Evolutionary conservation across 192 early-diverging fungal genomes (phyloP).

Genomic region (Chytriomyces sp.): DNA sequence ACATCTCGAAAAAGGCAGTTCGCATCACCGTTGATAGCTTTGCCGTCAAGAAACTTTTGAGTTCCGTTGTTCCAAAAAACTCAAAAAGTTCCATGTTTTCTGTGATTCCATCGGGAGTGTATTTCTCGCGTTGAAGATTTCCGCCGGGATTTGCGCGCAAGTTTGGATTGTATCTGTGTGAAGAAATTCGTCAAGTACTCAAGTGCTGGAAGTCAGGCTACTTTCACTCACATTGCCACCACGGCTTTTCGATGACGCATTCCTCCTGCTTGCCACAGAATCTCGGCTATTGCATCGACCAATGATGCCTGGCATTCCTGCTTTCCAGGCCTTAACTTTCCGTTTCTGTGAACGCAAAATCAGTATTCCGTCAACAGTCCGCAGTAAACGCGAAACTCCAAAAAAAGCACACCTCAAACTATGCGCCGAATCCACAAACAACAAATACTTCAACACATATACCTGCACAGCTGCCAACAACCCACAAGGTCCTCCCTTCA

Average conservation of each 20-base stretch:
- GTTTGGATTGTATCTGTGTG: conserved; percentile 29
- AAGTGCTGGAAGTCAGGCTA: too few relatives aligned
- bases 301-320: conserved; percentile 35
- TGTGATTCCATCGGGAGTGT: conserved; percentile 40
- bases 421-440: conserved; percentile 33
- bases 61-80: conserved; percentile 31
- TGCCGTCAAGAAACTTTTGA: conserved; percentile 2
- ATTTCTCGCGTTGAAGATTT: conserved; percentile 20
- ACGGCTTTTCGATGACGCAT: conserved; percentile 30
- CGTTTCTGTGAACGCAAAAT: too few relatives aligned
- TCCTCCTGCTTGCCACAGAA: conserved; percentile 52
- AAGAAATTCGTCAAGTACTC: neutral
- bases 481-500: conserved; percentile 63
- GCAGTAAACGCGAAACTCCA: neutral
- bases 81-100: conserved; percentile 46
- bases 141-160: conserved; percentile 26
- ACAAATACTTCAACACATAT: conserved; percentile 47
- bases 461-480: conserved; percentile 58
- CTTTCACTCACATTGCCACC: conserved; percentile 33
- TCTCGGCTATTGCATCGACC: conserved; percentile 48
- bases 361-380: neutral
- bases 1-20: neutral
- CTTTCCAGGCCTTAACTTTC: conserved; percentile 35
- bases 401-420: conserved; percentile 28
- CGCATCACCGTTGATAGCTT: conserved; percentile 12